These are phyloP conservation scores for Microsporum canis DNA, from an alignment of 2,329 filamentous ascomycete genomes.

Conservation along the genomic window DNA sequence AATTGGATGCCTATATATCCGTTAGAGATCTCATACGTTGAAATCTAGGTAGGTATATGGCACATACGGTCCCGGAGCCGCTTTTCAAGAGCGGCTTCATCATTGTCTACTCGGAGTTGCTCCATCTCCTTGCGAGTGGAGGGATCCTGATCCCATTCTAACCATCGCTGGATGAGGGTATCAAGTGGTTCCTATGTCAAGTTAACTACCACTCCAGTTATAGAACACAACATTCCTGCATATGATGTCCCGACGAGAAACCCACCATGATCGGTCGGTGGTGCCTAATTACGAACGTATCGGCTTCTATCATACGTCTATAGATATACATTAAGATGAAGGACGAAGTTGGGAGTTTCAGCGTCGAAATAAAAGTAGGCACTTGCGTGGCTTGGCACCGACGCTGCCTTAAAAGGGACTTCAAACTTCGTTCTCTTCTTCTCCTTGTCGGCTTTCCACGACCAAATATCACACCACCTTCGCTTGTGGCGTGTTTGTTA, in stretches of 20 bases:
- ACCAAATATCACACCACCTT: background rate
- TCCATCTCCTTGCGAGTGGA: constrained; percentile 45
- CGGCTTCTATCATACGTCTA: background rate
- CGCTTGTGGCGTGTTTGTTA: background rate
- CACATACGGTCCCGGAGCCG: constrained; percentile 40
- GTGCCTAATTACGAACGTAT: background rate
- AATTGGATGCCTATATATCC: constrained; percentile 42
- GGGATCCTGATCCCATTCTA: constrained; percentile 47
- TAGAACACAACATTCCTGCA: background rate
- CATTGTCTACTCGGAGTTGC: constrained; percentile 36
- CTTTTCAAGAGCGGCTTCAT: constrained; percentile 40
- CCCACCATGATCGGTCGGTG: background rate
- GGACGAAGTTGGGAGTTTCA: background rate
- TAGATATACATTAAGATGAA: background rate
- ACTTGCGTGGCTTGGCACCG: background rate
- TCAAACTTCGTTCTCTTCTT: background rate
- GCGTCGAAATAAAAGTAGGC: background rate
- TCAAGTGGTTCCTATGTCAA: constrained; percentile 24
- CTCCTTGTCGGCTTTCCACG: background rate
- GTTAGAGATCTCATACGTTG: background rate
- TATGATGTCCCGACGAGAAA: background rate
- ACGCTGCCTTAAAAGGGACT: background rate
- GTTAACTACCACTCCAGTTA: background rate
- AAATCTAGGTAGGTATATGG: background rate
- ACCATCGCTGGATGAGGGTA: constrained; percentile 43